Conservation (phyloP, 148 eudicot species). For the Hydrangea macrophylla region DNA sequence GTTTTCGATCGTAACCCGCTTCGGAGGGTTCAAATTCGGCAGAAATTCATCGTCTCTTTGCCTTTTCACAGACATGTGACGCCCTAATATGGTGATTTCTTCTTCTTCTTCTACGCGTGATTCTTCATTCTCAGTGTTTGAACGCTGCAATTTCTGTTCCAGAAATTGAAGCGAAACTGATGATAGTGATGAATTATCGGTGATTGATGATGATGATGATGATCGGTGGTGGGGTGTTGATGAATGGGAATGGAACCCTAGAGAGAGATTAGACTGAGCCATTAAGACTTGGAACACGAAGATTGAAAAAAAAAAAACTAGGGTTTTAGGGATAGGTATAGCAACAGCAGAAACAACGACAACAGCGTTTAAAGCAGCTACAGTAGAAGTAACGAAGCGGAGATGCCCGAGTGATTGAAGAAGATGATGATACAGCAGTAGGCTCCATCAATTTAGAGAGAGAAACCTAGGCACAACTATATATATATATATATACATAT, state of each 20-base stretch:
- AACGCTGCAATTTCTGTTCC: slow-evolving; percentile 44
- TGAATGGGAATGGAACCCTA: slow-evolving; percentile 43
- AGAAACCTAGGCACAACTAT: no score
- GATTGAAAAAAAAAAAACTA: no score
- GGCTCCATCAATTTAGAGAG: no score
- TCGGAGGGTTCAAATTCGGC: slow-evolving; percentile 35
- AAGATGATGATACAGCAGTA: no score
- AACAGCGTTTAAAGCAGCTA: background rate
- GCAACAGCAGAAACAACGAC: slow-evolving; percentile 15
- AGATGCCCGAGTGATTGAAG: no score
- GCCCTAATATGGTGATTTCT: slow-evolving; percentile 71
- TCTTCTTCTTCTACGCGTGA: slow-evolving; percentile 31
- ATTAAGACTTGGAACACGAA: background rate
- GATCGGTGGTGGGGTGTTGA: slow-evolving; percentile 18
- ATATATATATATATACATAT: no score
- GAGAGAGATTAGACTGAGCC: slow-evolving; percentile 39
- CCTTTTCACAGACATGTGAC: slow-evolving; percentile 70
- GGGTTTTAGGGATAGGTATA: no score
- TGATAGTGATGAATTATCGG: slow-evolving; percentile 36
- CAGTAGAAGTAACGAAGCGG: no score
- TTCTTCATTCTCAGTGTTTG: slow-evolving; percentile 25
- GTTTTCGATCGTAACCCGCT: slow-evolving; percentile 34
- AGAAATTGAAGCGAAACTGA: slow-evolving; percentile 69
- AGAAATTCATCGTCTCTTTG: slow-evolving; percentile 64
- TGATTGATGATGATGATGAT: no score